phyloP scores from a whole-genome alignment of 2,329 filamentous ascomycete genomes.

The Xylariales sp. region DNA sequence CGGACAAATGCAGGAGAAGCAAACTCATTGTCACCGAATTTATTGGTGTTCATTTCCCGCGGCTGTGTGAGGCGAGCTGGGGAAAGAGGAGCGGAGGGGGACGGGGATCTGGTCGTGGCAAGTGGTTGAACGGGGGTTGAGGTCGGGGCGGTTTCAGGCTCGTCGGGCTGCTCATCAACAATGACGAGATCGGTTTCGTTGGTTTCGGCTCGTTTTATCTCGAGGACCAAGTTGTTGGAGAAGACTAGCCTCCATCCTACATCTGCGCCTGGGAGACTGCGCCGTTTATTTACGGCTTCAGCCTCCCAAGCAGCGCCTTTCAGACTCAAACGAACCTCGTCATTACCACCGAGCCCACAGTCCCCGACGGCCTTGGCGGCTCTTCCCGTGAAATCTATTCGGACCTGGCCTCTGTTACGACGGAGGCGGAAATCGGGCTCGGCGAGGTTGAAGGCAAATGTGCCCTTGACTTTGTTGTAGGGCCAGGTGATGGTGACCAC shows the following conservation, averaged over 20 bases:
- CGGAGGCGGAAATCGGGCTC: constrained; percentile 87
- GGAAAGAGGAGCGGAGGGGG: constrained; percentile 8
- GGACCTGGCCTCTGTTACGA: constrained; percentile 80
- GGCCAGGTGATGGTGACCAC: constrained; percentile 91
- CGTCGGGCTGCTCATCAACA: constrained; percentile 60
- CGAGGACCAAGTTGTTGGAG: constrained; percentile 57
- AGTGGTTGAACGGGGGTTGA: constrained; percentile 7
- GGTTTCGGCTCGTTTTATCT: constrained; percentile 61
- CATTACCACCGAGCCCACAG: constrained; percentile 79
- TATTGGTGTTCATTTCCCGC: constrained; percentile 52
- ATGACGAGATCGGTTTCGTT: constrained; percentile 62
- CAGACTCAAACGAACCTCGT: constrained; percentile 76
- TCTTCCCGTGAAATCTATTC: constrained; percentile 77
- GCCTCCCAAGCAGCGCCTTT: constrained; percentile 74
- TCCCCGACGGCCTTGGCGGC: constrained; percentile 76
- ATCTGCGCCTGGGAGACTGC: constrained; percentile 60
- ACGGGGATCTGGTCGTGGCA: constrained; percentile 3
- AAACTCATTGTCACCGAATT: constrained; percentile 65
- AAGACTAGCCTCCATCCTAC: constrained; percentile 71
- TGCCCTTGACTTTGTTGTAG: constrained; percentile 80
- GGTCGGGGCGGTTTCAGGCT: constrained; percentile 22
- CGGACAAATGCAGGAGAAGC: constrained; percentile 85
- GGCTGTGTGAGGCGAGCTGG: constrained; percentile 38
- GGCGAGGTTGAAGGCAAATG: constrained; percentile 82
- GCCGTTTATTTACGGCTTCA: constrained; percentile 59